Base-by-base conservation (phyloP, 352 stramenopile genomes). In the Phytophthora colocasiae region DNA sequence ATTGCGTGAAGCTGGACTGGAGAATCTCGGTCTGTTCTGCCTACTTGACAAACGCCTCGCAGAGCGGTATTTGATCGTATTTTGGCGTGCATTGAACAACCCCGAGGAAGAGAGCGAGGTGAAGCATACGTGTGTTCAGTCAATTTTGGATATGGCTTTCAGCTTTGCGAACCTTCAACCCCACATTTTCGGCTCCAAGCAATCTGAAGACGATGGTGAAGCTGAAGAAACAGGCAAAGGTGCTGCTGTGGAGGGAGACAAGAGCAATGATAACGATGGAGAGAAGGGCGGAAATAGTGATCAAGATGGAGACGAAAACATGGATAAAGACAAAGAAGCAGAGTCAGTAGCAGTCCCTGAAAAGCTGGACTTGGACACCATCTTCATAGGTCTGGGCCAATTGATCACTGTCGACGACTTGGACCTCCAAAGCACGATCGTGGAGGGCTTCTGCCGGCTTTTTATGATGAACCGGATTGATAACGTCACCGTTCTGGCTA, bases 21-120 rank as follows among this genome's bases (percentile, higher is more conserved):
- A 93, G 58, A 90, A 86, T 46, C 69, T 94, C 10, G 86, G 83
- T 9, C 62, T 94, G 4, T 90, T 87, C 34, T 89, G 77, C 53
- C 34, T 94, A 46, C 73, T 94, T 7, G 86, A 94, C 36, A 85
- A 89, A 44, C 70, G 79, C 27, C 75, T 92, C 5, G 84, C 86
- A 0, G 80, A 90, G 43, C 70, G 78, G 1, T 86, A 94, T 53
- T 68, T 92, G 59, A 75, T 92, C 45, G 78, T 92, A 3, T 94
- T 94, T 57, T 94, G 83, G 86, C 78, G 78, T 36, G 86, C 84
- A 1, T 71, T 94, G 44, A 92, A 90, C 69, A 90, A 90, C 40
- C 77, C 83, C 8, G 78, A 93, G 31, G 86, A 94, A 77, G 86
- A 94, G 60, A 78, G 66, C 8, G 84, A 92, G 22, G 78, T 92